A percentile compares a stretch with the other conserved stretches of the same genome.
Evolutionary conservation across 768 basidiomycete species (phyloP).

Genomic region (Leccinum uliginosum): DNA sequence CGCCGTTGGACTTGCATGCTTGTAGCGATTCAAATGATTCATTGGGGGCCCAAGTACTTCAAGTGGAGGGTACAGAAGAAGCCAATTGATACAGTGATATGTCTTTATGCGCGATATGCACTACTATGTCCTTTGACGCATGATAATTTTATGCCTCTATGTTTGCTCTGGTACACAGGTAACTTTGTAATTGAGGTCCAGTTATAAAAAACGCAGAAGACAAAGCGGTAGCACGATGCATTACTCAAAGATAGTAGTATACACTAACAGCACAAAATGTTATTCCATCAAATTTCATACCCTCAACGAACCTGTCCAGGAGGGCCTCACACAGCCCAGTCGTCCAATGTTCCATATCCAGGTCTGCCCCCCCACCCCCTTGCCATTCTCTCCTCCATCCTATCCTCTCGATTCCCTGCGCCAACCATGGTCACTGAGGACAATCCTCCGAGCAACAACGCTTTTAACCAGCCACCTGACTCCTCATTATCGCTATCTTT

Average conservation of each 20-base stretch:
- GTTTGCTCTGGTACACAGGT: background rate
- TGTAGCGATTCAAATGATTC: slow-evolving; percentile 28
- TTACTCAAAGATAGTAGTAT: slow-evolving; percentile 3
- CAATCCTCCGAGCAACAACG: slow-evolving; percentile 17
- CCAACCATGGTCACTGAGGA: slow-evolving; percentile 21
- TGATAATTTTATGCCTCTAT: slow-evolving; percentile 18
- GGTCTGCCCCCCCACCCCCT: slow-evolving; percentile 45
- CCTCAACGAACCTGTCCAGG: background rate
- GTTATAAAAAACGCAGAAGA: background rate
- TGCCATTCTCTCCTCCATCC: slow-evolving; percentile 49
- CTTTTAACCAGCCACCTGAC: slow-evolving; percentile 22
- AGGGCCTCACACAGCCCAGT: slow-evolving; percentile 46
- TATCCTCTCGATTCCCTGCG: slow-evolving; percentile 38
- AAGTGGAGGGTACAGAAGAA: background rate
- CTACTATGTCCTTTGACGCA: slow-evolving; percentile 5
- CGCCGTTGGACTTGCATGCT: slow-evolving; percentile 26
- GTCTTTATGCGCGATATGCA: slow-evolving; percentile 13
- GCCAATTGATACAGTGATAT: background rate
- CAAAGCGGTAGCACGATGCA: background rate
- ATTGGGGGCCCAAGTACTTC: background rate
- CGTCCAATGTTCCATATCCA: slow-evolving; percentile 43
- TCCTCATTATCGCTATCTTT: slow-evolving; percentile 30
- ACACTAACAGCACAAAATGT: slow-evolving; percentile 7
- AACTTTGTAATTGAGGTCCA: background rate
- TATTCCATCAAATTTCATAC: slow-evolving; percentile 1